A percentile compares a stretch with the other conserved stretches of the same genome.
Conservation (phyloP, 2,329 filamentous ascomycete genomes). For the Paramyrothecium roridum region DNA sequence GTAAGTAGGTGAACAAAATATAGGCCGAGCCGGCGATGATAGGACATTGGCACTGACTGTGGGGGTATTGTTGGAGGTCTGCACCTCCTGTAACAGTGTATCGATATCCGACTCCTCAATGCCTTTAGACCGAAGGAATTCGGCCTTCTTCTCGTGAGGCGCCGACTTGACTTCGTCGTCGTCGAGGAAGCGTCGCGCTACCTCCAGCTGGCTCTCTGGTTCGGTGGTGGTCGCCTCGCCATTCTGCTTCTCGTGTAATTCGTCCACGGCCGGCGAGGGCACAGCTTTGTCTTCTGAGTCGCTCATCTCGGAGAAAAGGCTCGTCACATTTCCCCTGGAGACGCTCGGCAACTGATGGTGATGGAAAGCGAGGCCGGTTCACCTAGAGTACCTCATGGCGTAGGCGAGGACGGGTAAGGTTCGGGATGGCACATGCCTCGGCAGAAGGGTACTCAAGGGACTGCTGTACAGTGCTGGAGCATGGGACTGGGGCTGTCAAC, state of each 20-base stretch:
- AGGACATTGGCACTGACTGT: no score
- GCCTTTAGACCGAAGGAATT: slow-evolving; percentile 77
- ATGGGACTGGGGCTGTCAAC: not conserved
- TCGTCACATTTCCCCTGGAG: no score
- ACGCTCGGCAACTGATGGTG: no score
- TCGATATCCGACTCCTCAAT: slow-evolving; percentile 66
- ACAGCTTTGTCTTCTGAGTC: slow-evolving; percentile 24
- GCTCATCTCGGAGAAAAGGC: slow-evolving; percentile 20
- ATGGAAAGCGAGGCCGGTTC: no score
- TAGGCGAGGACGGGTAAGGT: slow-evolving; percentile 14
- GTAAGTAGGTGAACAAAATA: not conserved
- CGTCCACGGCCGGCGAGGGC: slow-evolving; percentile 22
- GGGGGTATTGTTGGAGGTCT: not conserved
- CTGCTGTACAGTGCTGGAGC: not conserved
- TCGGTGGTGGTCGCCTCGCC: slow-evolving; percentile 9
- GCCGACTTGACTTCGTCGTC: slow-evolving; percentile 70
- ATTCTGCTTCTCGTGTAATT: slow-evolving; percentile 22
- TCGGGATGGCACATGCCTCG: slow-evolving; percentile 23
- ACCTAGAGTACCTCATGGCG: no score
- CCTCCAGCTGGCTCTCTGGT: slow-evolving; percentile 41
- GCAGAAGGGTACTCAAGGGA: slow-evolving; percentile 6
- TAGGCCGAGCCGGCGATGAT: no score
- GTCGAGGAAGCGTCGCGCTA: slow-evolving; percentile 73
- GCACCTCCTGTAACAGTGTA: slow-evolving; percentile 48
- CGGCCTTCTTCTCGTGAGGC: slow-evolving; percentile 67